Evolutionary conservation across 495 filamentous ascomycete species (phyloP).

Genomic region (Chaetomium cochliodes): DNA sequence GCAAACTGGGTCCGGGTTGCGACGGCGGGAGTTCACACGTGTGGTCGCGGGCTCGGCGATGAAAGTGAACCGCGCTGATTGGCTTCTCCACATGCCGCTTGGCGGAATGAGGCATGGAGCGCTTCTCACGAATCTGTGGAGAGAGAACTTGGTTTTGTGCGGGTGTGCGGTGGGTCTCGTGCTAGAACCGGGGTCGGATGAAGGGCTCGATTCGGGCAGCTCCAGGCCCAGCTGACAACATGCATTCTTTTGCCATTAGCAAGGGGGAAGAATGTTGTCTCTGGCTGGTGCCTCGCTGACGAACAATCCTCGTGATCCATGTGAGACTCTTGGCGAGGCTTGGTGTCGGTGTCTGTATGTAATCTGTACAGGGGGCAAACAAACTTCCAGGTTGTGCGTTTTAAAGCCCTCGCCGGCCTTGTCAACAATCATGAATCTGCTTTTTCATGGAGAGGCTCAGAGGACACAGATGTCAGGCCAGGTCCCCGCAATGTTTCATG

Average conservation of each 20-base stretch:
- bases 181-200: constrained; percentile 28
- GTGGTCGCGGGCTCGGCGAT: constrained; percentile 13
- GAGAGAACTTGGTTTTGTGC: background rate
- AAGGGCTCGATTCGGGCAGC: constrained; percentile 28
- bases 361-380: too few species aligned
- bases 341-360: background rate
- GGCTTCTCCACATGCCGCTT: constrained; percentile 17
- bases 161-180: constrained; percentile 16
- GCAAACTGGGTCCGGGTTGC: constrained; percentile 9
- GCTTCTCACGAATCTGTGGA: too few species aligned
- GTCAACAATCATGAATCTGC: too few species aligned
- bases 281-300: background rate
- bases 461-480: background rate
- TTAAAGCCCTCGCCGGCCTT: too few species aligned
- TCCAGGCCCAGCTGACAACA: constrained; percentile 14
- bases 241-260: constrained; percentile 4
- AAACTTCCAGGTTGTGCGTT: too few species aligned
- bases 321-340: constrained; percentile 13
- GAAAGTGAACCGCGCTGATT: constrained; percentile 2
- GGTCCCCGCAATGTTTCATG: constrained; percentile 8
- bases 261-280: constrained; percentile 3
- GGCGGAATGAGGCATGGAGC: constrained; percentile 11
- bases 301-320: constrained; percentile 18
- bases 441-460: background rate
- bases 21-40: constrained; percentile 12